Evolutionary conservation across 192 early-diverging fungal genomes (phyloP).

Genomic region (Pilobolus umbonatus): DNA sequence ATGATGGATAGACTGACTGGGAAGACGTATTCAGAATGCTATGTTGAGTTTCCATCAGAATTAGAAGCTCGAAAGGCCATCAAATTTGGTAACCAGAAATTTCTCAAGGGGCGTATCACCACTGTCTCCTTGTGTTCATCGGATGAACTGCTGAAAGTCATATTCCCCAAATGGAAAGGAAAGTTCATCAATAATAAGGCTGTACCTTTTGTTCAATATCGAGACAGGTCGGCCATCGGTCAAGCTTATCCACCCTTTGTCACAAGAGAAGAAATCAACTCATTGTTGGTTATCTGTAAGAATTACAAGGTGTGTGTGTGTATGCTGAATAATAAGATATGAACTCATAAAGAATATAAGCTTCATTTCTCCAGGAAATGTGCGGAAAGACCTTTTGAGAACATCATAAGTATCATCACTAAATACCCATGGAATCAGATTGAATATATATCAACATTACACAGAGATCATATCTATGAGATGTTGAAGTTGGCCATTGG

Average conservation of each 20-base stretch:
- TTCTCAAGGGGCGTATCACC: slow-evolving; percentile 59
- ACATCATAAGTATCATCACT: slow-evolving; percentile 60
- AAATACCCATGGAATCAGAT: slow-evolving; percentile 74
- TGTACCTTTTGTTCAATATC: slow-evolving; percentile 21
- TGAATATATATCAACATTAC: slow-evolving; percentile 51
- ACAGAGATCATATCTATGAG: slow-evolving; percentile 66
- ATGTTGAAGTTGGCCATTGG: slow-evolving; percentile 52
- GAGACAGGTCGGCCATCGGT: neutral
- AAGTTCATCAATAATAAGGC: slow-evolving; percentile 41
- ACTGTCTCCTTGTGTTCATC: slow-evolving; percentile 45
- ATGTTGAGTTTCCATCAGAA: slow-evolving; percentile 54
- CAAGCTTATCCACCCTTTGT: slow-evolving; percentile 39
- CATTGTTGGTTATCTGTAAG: slow-evolving; percentile 60
- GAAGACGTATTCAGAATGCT: slow-evolving; percentile 64
- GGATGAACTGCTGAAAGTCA: slow-evolving; percentile 47
- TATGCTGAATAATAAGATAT: neutral
- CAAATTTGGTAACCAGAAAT: slow-evolving; percentile 43
- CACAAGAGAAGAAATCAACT: slow-evolving; percentile 68
- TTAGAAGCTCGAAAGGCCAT: slow-evolving; percentile 50
- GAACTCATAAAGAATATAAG: slow-evolving; percentile 41
- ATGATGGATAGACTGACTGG: slow-evolving; percentile 62
- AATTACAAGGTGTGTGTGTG: slow-evolving; percentile 59
- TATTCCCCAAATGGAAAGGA: slow-evolving; percentile 56
- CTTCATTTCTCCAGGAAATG: slow-evolving; percentile 70
- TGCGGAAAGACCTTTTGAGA: slow-evolving; percentile 72